phyloP scores from a whole-genome alignment of 805 yeast species.

The Candida hispaniensis region DNA sequence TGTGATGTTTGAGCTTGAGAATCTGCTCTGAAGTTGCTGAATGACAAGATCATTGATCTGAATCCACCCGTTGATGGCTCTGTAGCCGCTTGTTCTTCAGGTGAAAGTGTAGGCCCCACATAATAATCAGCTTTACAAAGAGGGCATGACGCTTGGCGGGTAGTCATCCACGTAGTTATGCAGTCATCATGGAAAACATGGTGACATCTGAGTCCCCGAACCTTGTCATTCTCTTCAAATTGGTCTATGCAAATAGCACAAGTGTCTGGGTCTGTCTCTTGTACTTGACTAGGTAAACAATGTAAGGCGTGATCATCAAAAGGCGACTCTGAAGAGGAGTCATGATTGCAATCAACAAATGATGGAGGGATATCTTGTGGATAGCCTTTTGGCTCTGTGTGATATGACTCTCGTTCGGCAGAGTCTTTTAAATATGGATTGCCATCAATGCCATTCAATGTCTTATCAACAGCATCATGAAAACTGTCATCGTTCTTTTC shows the following conservation, averaged over 20 bases:
- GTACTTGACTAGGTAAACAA: no score
- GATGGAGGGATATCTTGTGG: no score
- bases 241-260: constrained; percentile 73
- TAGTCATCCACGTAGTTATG: constrained; percentile 71
- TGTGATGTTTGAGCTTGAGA: neutral
- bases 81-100: neutral
- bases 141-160: constrained; percentile 72
- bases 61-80: neutral
- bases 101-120: constrained; percentile 16
- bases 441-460: no score
- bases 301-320: no score
- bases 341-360: no score
- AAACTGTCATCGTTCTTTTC: constrained; percentile 1
- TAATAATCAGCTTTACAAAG: constrained; percentile 66
- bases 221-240: constrained; percentile 49
- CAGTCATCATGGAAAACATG: constrained; percentile 76
- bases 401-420: no score
- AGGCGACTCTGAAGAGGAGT: no score
- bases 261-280: constrained; percentile 43
- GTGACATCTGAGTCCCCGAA: constrained; percentile 68
- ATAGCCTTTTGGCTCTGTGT: no score
- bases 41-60: neutral
- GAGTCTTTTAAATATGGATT: no score
- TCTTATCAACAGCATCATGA: neutral
- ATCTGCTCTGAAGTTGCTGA: constrained; percentile 3